A percentile compares a stretch with the other conserved stretches of the same genome.
Conservation (phyloP, 192 early-diverging fungal genomes). For the Pecoramyces ruminantium region DNA sequence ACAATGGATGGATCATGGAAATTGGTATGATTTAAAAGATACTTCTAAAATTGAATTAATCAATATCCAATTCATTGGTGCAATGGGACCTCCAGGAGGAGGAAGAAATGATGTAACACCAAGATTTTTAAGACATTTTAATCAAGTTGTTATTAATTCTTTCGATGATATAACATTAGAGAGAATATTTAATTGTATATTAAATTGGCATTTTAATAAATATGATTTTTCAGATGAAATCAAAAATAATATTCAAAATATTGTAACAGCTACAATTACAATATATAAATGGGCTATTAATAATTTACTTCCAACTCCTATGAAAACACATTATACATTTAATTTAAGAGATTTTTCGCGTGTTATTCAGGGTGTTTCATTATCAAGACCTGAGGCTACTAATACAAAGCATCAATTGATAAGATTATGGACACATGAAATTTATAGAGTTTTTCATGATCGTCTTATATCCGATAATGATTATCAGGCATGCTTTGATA, state of each 20-base stretch:
- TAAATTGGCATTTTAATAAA: constrained; percentile 30
- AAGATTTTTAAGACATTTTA: constrained; percentile 35
- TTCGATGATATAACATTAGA: constrained; percentile 34
- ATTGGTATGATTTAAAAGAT: constrained; percentile 48
- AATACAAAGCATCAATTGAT: constrained; percentile 21
- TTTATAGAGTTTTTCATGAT: constrained; percentile 37
- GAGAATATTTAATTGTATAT: constrained; percentile 29
- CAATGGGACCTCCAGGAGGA: constrained; percentile 44
- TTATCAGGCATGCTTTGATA: constrained; percentile 24
- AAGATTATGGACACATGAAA: constrained; percentile 40
- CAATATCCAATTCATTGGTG: constrained; percentile 20
- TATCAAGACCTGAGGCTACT: constrained; percentile 16
- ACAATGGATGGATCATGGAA: constrained; percentile 41
- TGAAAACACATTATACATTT: constrained; percentile 44
- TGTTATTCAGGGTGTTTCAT: constrained; percentile 32
- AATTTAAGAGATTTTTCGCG: constrained; percentile 39
- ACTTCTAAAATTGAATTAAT: constrained; percentile 31
- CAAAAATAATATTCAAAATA: constrained; percentile 9
- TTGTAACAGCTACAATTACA: constrained; percentile 27
- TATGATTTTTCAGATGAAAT: constrained; percentile 23
- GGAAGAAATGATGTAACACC: constrained; percentile 33
- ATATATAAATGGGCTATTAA: constrained; percentile 29
- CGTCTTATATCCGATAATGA: constrained; percentile 34
- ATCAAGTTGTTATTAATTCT: constrained; percentile 27
- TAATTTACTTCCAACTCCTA: constrained; percentile 33